A percentile compares a stretch with the other conserved stretches of the same genome.
Conservation (phyloP, 148 eudicot genomes). For the Linanthus parryae region DNA sequence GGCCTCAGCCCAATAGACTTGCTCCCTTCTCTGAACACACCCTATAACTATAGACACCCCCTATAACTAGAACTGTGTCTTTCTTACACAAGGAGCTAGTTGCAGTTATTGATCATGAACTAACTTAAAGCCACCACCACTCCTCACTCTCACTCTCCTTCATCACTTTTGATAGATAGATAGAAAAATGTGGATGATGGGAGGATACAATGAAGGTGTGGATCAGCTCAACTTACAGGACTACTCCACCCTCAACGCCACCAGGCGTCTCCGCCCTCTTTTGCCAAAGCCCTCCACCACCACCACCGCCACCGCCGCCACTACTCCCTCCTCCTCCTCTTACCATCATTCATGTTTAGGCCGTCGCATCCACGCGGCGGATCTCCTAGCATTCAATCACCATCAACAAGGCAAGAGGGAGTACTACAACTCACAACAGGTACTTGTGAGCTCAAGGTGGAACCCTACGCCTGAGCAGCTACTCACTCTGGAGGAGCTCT, state of each 20-base stretch:
- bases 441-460: constrained; percentile 66
- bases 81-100: background rate
- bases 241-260: constrained; percentile 26
- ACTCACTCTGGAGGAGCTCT: constrained; percentile 45
- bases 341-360: constrained; percentile 9
- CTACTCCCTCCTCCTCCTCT: constrained; percentile 5
- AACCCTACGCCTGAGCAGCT: constrained; percentile 84
- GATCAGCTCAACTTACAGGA: constrained; percentile 33
- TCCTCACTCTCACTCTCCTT: background rate
- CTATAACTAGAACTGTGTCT: background rate
- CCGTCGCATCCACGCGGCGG: constrained; percentile 17
- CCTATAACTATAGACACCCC: background rate
- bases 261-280: constrained; percentile 40
- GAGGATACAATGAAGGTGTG: constrained; percentile 36
- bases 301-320: constrained; percentile 7
- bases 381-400: constrained; percentile 28
- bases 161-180: background rate
- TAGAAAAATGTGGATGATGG: constrained; percentile 42
- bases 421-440: constrained; percentile 24
- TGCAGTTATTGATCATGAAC: too few relatives aligned
- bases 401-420: constrained; percentile 28
- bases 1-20: background rate
- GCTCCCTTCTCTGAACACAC: background rate
- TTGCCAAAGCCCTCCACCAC: constrained; percentile 25
- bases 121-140: background rate